Base-by-base conservation (phyloP, 495 filamentous ascomycete genomes). In the Jackrogersella multiformis region DNA sequence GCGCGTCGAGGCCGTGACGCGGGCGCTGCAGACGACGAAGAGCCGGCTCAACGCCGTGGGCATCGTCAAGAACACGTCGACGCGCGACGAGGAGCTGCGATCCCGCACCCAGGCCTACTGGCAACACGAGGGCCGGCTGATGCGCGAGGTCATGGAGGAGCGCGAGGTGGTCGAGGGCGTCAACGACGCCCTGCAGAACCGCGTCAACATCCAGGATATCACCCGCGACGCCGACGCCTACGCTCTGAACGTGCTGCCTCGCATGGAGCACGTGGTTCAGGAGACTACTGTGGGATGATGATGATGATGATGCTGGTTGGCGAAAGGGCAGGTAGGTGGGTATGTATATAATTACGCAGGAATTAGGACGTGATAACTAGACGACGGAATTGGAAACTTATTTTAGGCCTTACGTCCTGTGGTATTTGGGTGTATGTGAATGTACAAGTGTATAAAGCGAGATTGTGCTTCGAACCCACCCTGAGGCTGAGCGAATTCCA, bases 91-190 rank as follows among this genome's bases (percentile, higher is more conserved):
- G 56, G 79, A 78, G 23, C 61, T 88, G 66, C 76, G 84, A 18
- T 72, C 61, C 12, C 77, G 79, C 55, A 75, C 71, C 10, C 71
- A 71, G 15, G 77, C 69, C 18, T 87, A 87, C 64, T 88, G 86
- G 86, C 62, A 58, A 1, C 78, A 81, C 36, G 86, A 88, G 73
- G 85, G 80, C 7, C 64, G 66, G 16, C 38, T 86, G 59, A 86
- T 85, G 78, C 71, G 80, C 59, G 83, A 87, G 54, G 76, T 85
- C 23, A 86, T 87, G 86, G 81, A 86, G 78, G 86, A 88, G 59
- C 74, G 81, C 35, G 86, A 87, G 55, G 86, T 88, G 5, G 74
- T 86, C 16, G 81, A 85, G 73, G 81, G 83, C 34, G 79, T 87
- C 20, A 82, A 81, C 54, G 83, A 85, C 71, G 84, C 85, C 44